Conservation (phyloP, 2,329 filamentous ascomycete species). For the Fusarium verticillioides region DNA sequence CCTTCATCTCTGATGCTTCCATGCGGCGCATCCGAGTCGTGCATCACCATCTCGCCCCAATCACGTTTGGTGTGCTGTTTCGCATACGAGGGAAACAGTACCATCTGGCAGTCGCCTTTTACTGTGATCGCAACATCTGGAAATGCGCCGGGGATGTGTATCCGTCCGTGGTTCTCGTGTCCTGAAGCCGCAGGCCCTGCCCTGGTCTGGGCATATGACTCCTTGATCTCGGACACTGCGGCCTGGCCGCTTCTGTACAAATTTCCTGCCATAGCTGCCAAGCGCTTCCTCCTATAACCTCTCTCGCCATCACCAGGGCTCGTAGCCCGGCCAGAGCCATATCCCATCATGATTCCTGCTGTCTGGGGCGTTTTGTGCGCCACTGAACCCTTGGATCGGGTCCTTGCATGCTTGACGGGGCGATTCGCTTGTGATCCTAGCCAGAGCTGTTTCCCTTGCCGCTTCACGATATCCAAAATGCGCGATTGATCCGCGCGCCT, state of each 20-base stretch:
- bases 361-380: conserved; percentile 46
- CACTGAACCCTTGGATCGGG: conserved; percentile 46
- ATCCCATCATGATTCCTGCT: conserved; percentile 40
- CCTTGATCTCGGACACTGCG: conserved; percentile 68
- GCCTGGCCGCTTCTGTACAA: conserved; percentile 67
- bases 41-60: conserved; percentile 47
- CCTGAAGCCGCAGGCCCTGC: conserved; percentile 47
- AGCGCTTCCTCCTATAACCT: conserved; percentile 79
- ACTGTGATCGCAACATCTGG: conserved; percentile 85
- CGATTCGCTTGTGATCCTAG: conserved; percentile 50
- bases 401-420: conserved; percentile 48
- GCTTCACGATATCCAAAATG: conserved; percentile 56
- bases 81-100: conserved; percentile 94
- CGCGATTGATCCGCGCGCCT: conserved; percentile 61
- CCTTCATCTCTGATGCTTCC: conserved; percentile 70
- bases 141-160: conserved; percentile 77
- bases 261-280: conserved; percentile 72
- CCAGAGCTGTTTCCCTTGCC: conserved; percentile 59
- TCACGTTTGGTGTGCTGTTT: conserved; percentile 71
- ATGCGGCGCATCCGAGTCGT: conserved; percentile 46
- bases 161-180: conserved; percentile 46
- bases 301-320: conserved; percentile 60
- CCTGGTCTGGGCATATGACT: conserved; percentile 68
- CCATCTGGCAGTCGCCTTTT: conserved; percentile 88
- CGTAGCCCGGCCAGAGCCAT: conserved; percentile 46